Percentiles rank a stretch among this genome's conserved stretches.
phyloP scores from a whole-genome alignment of 495 filamentous ascomycete species.

The Pseudoneurospora amorphoporcata region DNA sequence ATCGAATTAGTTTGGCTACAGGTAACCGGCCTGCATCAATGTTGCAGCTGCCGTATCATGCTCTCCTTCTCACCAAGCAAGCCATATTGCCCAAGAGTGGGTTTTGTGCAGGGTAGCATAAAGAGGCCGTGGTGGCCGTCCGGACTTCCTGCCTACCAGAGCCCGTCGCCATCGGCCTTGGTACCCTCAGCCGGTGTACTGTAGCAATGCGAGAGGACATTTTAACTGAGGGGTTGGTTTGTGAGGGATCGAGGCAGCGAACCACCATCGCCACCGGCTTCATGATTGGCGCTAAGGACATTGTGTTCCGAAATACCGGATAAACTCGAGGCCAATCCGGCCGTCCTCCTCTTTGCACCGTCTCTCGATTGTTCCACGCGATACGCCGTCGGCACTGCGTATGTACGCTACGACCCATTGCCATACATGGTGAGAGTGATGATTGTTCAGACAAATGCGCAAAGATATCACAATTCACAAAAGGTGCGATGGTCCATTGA shows the following conservation, averaged over 20 bases:
- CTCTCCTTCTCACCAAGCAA: conserved; percentile 5
- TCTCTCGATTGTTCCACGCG: conserved; percentile 7
- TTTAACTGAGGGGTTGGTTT: not conserved
- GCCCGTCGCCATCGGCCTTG: not conserved
- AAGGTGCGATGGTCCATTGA: not conserved
- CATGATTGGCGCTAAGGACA: conserved; percentile 6
- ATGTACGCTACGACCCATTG: not conserved
- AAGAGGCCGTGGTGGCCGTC: not conserved
- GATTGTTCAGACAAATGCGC: not conserved
- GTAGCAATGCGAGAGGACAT: not conserved
- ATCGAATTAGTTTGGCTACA: not conserved
- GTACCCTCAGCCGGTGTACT: not conserved
- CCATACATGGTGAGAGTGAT: not conserved
- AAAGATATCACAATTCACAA: not conserved
- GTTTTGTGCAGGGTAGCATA: not conserved
- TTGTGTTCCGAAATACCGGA: conserved; percentile 11
- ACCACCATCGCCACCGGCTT: not conserved
- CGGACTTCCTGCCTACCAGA: not conserved
- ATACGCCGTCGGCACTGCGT: not conserved
- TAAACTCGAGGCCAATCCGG: conserved; percentile 10
- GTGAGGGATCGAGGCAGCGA: not conserved
- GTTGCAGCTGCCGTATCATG: conserved; percentile 7
- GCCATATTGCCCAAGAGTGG: not conserved
- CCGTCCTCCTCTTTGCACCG: not conserved
- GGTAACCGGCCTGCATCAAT: conserved; percentile 2